Evolutionary conservation across 805 yeast genomes (phyloP).

Genomic region (Candida insectalens): DNA sequence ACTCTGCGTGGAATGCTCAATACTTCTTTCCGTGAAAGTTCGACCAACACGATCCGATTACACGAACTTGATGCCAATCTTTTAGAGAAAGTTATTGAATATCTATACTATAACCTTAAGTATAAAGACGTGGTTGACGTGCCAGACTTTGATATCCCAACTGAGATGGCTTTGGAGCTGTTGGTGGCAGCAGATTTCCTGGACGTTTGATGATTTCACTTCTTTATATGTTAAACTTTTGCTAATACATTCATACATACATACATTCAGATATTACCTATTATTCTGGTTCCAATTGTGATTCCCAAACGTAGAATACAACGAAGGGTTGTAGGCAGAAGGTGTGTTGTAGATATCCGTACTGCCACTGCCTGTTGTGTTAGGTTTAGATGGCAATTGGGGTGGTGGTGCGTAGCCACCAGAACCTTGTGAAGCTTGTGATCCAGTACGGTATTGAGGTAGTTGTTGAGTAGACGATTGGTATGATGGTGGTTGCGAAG

Average conservation of each 20-base stretch:
- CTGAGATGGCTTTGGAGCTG: constrained; percentile 87
- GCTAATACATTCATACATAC: not conserved
- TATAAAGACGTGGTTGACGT: constrained; percentile 55
- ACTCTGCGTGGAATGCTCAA: constrained; percentile 49
- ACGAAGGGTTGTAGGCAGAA: constrained; percentile 37
- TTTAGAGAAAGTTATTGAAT: constrained; percentile 75
- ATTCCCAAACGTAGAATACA: constrained; percentile 29
- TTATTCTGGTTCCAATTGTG: constrained; percentile 7
- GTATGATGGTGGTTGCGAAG: no score
- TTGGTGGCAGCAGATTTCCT: constrained; percentile 88
- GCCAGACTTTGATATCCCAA: constrained; percentile 86
- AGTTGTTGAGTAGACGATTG: not conserved
- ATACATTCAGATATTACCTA: not conserved
- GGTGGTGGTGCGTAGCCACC: no score
- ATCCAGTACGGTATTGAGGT: not conserved
- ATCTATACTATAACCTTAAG: constrained; percentile 64
- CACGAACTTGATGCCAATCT: constrained; percentile 63
- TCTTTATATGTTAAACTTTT: no score
- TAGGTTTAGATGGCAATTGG: constrained; percentile 20
- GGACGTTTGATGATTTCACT: constrained; percentile 34
- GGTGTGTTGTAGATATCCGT: constrained; percentile 38
- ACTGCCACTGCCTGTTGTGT: constrained; percentile 4
- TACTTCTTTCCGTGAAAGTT: constrained; percentile 50
- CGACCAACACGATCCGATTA: constrained; percentile 41
- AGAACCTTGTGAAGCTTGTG: no score